Evolutionary conservation across 495 filamentous ascomycete genomes (phyloP), one percentile per base, ranked within the genome.

Genomic region (Cercophora scortea): DNA sequence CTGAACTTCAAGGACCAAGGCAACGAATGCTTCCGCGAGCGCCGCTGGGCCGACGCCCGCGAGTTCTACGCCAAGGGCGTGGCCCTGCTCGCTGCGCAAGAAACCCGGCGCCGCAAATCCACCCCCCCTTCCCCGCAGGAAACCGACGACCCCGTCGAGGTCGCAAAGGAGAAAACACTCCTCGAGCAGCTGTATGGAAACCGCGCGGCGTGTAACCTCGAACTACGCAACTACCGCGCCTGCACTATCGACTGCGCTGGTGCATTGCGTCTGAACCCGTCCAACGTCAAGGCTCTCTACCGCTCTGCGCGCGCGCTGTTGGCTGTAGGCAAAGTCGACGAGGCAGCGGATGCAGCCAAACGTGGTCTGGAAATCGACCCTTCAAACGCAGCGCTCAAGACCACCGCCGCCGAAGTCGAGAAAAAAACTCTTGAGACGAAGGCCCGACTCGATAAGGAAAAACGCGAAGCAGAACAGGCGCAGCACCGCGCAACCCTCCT

Each of bases 51-150:
- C 15, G 90, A 96, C 66, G 93, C 89, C 6, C 87, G 84, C 60
- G 90, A 95, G 60, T 95, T 88, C 71, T 98, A 98, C 61, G 81
- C 79, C 8, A 95, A 95, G 67, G 88, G 80, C 12, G 74, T 97
- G 33, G 69, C 79, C 3, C 79, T 90, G 1, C 66, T 96, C 18
- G 70, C 74, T 15, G 73, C 72, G 18, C 80, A 82, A 55, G 80
- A 87, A 47, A 61, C 61, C 17, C 72, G 74, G 43, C 62, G 74
- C 25, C 5, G 25, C 25, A 42, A 42, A 25, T 4, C 42, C 10
- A 25, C 18, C 42, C 71, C 74, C 51, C 72, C 70, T 64, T 66
- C 71, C 25, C 63, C 74, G 12, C 55, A 49, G 25, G 56, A 60
- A 8, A 18, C 50, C 6, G 15, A 43, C 42, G 67, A 61, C 39